Conservation (phyloP, 257 asterid genomes). For the Solanum acaule region DNA sequence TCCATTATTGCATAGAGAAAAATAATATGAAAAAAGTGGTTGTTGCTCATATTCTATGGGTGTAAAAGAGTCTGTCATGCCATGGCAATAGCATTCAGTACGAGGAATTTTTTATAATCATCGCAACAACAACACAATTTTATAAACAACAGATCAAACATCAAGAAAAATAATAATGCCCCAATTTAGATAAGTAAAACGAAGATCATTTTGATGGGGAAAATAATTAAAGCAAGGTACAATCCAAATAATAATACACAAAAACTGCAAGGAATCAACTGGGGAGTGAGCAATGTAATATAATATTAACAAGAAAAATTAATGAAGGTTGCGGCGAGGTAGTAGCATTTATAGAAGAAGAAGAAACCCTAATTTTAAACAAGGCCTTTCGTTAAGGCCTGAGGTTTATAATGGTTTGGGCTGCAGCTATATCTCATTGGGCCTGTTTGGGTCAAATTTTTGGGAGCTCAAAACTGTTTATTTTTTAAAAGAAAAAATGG, state of each 20-base stretch:
- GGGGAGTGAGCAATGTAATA: background rate
- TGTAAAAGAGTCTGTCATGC: slow-evolving; percentile 63
- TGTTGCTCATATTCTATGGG: slow-evolving; percentile 83
- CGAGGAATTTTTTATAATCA: slow-evolving; percentile 71
- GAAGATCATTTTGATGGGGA: background rate
- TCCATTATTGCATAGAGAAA: background rate
- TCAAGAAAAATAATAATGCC: background rate
- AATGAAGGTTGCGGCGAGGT: rapidly evolving
- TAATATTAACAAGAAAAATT: too few species aligned
- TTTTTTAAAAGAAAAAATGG: rapidly evolving
- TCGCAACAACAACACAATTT: slow-evolving; percentile 7
- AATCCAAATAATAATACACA: background rate
- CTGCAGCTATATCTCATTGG: background rate
- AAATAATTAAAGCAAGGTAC: background rate
- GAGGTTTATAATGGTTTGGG: background rate
- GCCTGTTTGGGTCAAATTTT: background rate
- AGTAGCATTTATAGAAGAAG: background rate
- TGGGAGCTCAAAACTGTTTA: background rate
- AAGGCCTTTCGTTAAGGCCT: background rate
- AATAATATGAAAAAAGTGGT: background rate
- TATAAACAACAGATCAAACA: background rate
- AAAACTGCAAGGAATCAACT: background rate
- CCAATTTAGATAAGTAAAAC: background rate
- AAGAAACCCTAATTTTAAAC: background rate
- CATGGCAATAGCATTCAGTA: slow-evolving; percentile 49